Percentiles rank a stretch among this genome's conserved stretches.
These are phyloP conservation scores for Acaromyces ingoldii DNA, from an alignment of 1,284 basidiomycete species.

Conservation along the genomic window DNA sequence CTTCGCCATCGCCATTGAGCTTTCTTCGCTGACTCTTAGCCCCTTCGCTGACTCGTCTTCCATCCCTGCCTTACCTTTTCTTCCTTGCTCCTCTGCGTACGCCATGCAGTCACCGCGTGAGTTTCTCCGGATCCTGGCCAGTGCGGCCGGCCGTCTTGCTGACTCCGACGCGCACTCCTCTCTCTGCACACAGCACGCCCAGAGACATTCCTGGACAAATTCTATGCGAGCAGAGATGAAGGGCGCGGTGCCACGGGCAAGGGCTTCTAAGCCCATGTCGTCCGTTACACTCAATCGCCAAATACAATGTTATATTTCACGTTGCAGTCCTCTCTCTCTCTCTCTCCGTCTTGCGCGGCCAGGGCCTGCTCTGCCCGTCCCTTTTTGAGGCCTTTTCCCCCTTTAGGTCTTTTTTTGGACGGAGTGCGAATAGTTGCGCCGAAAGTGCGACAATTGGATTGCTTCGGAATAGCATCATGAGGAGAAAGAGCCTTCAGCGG, in stretches of 20 bases:
- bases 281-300: too few species aligned
- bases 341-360: too few species aligned
- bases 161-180: slow-evolving; percentile 55
- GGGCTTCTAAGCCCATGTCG: too few species aligned
- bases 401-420: too few species aligned
- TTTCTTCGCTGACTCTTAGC: not conserved
- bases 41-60: not conserved
- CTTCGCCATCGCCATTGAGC: not conserved
- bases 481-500: too few species aligned
- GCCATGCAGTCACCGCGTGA: not conserved
- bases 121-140: not conserved
- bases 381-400: too few species aligned
- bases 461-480: too few species aligned
- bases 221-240: slow-evolving; percentile 60
- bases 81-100: not conserved
- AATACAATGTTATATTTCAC: too few species aligned
- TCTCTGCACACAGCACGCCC: slow-evolving; percentile 50
- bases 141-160: slow-evolving; percentile 59
- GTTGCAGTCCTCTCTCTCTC: too few species aligned
- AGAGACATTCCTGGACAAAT: slow-evolving; percentile 74
- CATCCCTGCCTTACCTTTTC: not conserved
- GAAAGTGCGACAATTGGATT: too few species aligned
- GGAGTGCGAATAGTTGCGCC: too few species aligned
- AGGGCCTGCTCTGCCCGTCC: too few species aligned
- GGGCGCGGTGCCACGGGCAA: slow-evolving; percentile 35